These are phyloP conservation scores for Monilinia vaccinii-corymbosi DNA, from an alignment of 2,329 filamentous ascomycete species.

Conservation along the genomic window DNA sequence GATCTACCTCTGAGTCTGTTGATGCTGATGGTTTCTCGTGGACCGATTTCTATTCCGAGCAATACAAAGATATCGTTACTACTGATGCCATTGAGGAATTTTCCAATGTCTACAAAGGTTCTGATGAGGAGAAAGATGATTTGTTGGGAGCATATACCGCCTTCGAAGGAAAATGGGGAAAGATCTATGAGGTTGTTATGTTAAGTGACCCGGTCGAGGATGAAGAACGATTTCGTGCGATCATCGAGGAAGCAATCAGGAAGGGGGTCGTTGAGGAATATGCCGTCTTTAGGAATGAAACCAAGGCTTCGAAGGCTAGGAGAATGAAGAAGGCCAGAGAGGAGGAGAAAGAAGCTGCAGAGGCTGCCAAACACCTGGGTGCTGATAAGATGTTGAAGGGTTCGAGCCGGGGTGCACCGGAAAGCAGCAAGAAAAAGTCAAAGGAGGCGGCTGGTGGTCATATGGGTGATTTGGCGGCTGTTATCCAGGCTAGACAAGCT, in stretches of 20 bases:
- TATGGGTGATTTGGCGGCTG: constrained; percentile 54
- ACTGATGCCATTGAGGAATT: constrained; percentile 67
- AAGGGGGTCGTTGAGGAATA: constrained; percentile 57
- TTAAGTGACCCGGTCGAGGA: constrained; percentile 76
- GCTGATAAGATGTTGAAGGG: constrained; percentile 57
- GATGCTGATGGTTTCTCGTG: constrained; percentile 81
- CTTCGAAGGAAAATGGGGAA: constrained; percentile 64
- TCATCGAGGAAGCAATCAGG: constrained; percentile 74
- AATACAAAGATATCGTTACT: constrained; percentile 70
- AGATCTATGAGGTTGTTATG: constrained; percentile 76
- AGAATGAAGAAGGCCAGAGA: constrained; percentile 53
- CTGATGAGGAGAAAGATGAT: constrained; percentile 75
- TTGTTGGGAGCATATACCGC: constrained; percentile 68
- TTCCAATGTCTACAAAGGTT: constrained; percentile 69
- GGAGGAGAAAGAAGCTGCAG: constrained; percentile 60
- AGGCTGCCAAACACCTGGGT: constrained; percentile 65
- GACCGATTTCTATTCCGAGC: constrained; percentile 79
- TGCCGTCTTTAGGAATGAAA: constrained; percentile 63
- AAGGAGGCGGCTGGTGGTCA: constrained; percentile 31
- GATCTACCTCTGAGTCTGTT: constrained; percentile 77
- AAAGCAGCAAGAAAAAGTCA: constrained; percentile 41
- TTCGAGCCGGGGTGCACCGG: constrained; percentile 9
- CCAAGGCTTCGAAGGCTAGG: constrained; percentile 50
- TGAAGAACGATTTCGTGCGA: constrained; percentile 71
- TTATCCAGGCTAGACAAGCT: constrained; percentile 66